These are phyloP conservation scores for Dothideomycetes sp. DNA, from an alignment of 2,329 filamentous ascomycete genomes.

Conservation along the genomic window DNA sequence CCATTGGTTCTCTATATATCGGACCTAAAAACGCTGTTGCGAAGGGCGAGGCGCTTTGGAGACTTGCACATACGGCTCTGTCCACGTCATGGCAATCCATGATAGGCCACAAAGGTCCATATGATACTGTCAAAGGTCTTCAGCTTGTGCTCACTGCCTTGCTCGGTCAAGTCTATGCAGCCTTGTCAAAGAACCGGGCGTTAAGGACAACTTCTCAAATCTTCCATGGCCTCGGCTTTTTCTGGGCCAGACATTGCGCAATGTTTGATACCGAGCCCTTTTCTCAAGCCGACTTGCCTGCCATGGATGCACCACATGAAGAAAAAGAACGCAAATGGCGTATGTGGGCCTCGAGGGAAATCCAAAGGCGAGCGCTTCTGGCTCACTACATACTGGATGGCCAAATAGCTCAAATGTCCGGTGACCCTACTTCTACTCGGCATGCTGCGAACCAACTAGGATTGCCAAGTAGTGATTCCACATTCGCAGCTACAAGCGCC, in stretches of 20 bases:
- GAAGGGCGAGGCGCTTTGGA: slow-evolving; percentile 35
- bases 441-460: slow-evolving; percentile 30
- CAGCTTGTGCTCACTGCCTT: slow-evolving; percentile 33
- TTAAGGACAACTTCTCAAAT: slow-evolving; percentile 34
- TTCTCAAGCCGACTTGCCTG: slow-evolving; percentile 23
- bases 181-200: slow-evolving; percentile 28
- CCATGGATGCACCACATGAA: slow-evolving; percentile 17
- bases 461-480: slow-evolving; percentile 29
- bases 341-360: slow-evolving; percentile 32
- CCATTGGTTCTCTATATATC: slow-evolving; percentile 34
- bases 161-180: slow-evolving; percentile 32
- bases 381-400: slow-evolving; percentile 36
- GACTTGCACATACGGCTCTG: slow-evolving; percentile 32
- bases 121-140: slow-evolving; percentile 32
- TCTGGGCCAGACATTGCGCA: slow-evolving; percentile 35
- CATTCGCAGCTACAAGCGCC: slow-evolving; percentile 28
- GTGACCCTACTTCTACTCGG: slow-evolving; percentile 29
- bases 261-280: slow-evolving; percentile 29
- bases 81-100: slow-evolving; percentile 36
- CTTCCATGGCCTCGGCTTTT: slow-evolving; percentile 33
- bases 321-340: slow-evolving; percentile 32
- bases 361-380: slow-evolving; percentile 32
- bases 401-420: slow-evolving; percentile 32
- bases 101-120: slow-evolving; percentile 30
- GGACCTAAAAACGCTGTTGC: slow-evolving; percentile 31